A percentile compares a stretch with the other conserved stretches of the same genome.
phyloP scores from a whole-genome alignment of 306 rosid species.

The Arachis stenosperma region DNA sequence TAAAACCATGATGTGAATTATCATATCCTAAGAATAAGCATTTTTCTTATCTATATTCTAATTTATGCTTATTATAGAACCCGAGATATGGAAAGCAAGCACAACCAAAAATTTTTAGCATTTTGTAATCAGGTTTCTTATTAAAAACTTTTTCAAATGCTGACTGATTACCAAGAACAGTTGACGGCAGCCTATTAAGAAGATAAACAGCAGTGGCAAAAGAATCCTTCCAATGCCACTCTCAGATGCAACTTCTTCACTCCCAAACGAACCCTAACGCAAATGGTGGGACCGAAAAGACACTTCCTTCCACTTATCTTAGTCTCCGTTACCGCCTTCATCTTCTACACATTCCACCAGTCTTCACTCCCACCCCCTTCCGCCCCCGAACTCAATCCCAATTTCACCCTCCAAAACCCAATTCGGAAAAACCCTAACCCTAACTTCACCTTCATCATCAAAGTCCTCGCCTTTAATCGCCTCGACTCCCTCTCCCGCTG shows the following conservation, averaged over 20 bases:
- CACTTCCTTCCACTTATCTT: constrained; percentile 62
- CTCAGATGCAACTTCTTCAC: not conserved
- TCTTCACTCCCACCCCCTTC: constrained; percentile 59
- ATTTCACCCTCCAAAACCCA: constrained; percentile 41
- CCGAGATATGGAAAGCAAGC: too few species aligned
- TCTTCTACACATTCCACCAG: constrained; percentile 56
- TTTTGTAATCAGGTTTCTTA: too few species aligned
- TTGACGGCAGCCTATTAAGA: too few species aligned
- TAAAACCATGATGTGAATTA: too few species aligned
- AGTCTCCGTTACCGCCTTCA: constrained; percentile 51
- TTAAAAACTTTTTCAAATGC: too few species aligned
- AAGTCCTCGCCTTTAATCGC: constrained; percentile 82
- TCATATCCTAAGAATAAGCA: too few species aligned
- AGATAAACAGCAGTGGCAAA: too few species aligned
- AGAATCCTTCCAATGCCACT: constrained; percentile 5
- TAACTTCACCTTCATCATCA: constrained; percentile 64
- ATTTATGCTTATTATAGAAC: too few species aligned
- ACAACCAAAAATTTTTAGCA: too few species aligned
- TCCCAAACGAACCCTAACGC: constrained; percentile 19
- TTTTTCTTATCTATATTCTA: too few species aligned
- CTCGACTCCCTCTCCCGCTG: constrained; percentile 77
- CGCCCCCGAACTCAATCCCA: constrained; percentile 46
- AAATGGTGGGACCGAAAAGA: constrained; percentile 71
- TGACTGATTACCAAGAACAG: too few species aligned
- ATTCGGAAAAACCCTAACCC: constrained; percentile 33